phyloP scores from a whole-genome alignment of 2,329 filamentous ascomycete species.

The Fusarium napiforme region DNA sequence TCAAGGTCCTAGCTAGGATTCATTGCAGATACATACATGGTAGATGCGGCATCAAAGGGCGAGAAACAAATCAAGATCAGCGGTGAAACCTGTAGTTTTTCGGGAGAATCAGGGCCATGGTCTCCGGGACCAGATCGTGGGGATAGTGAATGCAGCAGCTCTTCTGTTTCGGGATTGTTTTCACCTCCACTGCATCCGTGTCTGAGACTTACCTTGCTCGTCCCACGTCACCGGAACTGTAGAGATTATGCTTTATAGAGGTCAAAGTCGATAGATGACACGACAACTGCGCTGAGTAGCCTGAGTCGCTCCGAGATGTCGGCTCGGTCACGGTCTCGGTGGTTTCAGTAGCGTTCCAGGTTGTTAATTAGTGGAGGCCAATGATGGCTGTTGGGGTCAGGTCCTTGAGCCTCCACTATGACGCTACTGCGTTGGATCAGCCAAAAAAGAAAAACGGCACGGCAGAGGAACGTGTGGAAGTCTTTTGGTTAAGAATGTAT shows the following conservation, averaged over 20 bases:
- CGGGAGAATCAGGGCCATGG: slow-evolving; percentile 40
- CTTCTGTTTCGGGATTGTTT: not conserved
- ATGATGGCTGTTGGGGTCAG: slow-evolving; percentile 12
- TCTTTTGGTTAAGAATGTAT: not conserved
- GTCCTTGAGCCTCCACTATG: slow-evolving; percentile 34
- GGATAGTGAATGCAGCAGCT: not conserved
- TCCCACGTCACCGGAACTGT: not conserved
- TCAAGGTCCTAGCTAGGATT: not conserved
- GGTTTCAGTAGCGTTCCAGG: slow-evolving; percentile 17
- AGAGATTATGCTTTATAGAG: not conserved
- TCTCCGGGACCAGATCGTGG: slow-evolving; percentile 15
- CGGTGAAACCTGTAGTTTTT: slow-evolving; percentile 37
- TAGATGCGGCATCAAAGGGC: not conserved
- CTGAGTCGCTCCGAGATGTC: slow-evolving; percentile 27
- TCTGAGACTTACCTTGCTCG: not conserved
- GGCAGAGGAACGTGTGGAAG: slow-evolving; percentile 19
- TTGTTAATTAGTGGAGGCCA: slow-evolving; percentile 10
- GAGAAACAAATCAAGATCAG: slow-evolving; percentile 14
- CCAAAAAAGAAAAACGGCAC: not conserved
- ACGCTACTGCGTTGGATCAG: slow-evolving; percentile 26
- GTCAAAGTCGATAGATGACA: slow-evolving; percentile 8
- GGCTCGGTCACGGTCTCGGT: slow-evolving; percentile 36
- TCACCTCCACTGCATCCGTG: not conserved
- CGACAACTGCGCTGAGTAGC: slow-evolving; percentile 17
- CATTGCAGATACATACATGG: not conserved